Conservation (phyloP, 805 yeast species). For the Metschnikowia chrysomelidarum region DNA sequence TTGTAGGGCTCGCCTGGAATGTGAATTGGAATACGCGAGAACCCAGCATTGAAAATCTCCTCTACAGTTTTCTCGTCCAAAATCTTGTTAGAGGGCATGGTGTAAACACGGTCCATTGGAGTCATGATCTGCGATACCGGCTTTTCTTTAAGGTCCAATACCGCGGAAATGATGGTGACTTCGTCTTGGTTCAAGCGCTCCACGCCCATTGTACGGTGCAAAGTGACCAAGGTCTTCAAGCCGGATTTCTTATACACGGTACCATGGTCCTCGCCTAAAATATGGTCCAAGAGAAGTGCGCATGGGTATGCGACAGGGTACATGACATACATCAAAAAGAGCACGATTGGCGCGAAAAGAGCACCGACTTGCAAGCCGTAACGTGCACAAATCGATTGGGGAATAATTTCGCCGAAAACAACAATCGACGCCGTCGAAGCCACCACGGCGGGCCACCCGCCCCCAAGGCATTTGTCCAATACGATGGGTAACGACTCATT, state of each 20-base stretch:
- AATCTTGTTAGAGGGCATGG: conserved; percentile 78
- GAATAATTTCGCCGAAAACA: conserved; percentile 93
- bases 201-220: conserved; percentile 93
- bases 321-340: conserved; percentile 79
- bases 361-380: conserved; percentile 93
- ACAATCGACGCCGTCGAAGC: conserved; percentile 92
- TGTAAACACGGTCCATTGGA: conserved; percentile 85
- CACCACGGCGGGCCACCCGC: conserved; percentile 96
- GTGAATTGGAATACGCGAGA: conserved; percentile 91
- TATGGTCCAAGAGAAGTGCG: conserved; percentile 73
- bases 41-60: conserved; percentile 90
- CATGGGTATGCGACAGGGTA: conserved; percentile 93
- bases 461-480: conserved; percentile 88
- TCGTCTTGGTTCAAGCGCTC: conserved; percentile 93
- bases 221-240: conserved; percentile 85
- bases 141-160: conserved; percentile 89
- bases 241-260: conserved; percentile 92
- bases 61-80: conserved; percentile 84
- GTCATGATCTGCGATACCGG: conserved; percentile 88
- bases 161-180: conserved; percentile 93
- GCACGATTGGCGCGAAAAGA: conserved; percentile 83
- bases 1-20: conserved; percentile 85
- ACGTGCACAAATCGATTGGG: conserved; percentile 89
- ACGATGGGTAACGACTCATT: conserved; percentile 94
- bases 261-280: conserved; percentile 94